Evolutionary conservation across 768 basidiomycete species (phyloP).

Genomic region (Phaeolepiota aurea): DNA sequence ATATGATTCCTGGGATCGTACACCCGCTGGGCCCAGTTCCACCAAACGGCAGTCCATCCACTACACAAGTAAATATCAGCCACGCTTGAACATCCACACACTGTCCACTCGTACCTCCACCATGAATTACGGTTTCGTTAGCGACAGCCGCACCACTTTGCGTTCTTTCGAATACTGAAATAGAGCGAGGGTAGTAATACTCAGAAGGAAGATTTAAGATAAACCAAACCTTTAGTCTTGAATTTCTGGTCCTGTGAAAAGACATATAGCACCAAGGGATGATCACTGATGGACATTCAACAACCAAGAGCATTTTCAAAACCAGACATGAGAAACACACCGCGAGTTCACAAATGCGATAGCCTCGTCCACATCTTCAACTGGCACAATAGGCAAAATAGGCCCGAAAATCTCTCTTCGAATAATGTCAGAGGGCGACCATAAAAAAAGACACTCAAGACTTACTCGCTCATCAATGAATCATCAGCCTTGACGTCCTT

Average conservation of each 20-base stretch:
- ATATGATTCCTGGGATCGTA: slow-evolving; percentile 21
- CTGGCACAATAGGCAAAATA: slow-evolving; percentile 64
- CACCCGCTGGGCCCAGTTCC: slow-evolving; percentile 69
- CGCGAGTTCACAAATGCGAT: slow-evolving; percentile 57
- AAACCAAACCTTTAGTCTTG: slow-evolving; percentile 50
- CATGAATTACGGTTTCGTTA: slow-evolving; percentile 65
- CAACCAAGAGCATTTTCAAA: not conserved
- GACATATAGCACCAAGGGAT: slow-evolving; percentile 72
- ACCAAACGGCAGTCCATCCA: slow-evolving; percentile 64
- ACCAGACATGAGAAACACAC: slow-evolving; percentile 24
- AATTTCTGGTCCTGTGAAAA: slow-evolving; percentile 54
- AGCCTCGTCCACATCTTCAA: slow-evolving; percentile 63
- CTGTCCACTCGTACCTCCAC: slow-evolving; percentile 46
- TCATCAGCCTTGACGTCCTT: slow-evolving; percentile 54
- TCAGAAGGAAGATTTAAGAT: not conserved
- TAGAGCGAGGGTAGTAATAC: not conserved
- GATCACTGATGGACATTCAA: slow-evolving; percentile 35
- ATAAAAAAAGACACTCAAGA: not conserved
- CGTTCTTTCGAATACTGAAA: slow-evolving; percentile 58
- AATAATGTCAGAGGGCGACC: not conserved
- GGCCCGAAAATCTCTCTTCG: slow-evolving; percentile 81
- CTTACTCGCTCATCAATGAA: slow-evolving; percentile 67
- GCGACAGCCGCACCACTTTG: slow-evolving; percentile 61
- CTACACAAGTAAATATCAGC: slow-evolving; percentile 17
- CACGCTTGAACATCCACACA: too few species aligned